These are phyloP conservation scores for Fusarium sp. DNA, from an alignment of 2,329 filamentous ascomycete genomes.

Conservation along the genomic window DNA sequence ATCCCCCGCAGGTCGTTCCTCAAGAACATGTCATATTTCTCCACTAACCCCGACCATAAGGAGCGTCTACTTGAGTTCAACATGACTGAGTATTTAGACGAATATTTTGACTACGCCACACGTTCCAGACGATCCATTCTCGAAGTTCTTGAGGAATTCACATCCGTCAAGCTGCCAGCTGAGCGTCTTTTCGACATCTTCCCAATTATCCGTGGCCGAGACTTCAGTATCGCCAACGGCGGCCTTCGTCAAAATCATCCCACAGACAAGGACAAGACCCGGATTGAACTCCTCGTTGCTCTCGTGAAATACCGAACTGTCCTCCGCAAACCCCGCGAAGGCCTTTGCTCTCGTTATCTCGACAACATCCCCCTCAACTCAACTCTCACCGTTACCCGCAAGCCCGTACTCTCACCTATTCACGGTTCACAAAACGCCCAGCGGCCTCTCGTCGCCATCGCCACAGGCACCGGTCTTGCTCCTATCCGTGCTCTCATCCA, in stretches of 20 bases:
- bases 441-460: conserved; percentile 79
- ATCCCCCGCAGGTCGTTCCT: conserved; percentile 93
- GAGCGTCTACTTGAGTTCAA: conserved; percentile 88
- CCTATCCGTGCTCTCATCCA: conserved; percentile 86
- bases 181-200: conserved; percentile 78
- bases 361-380: conserved; percentile 71
- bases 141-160: conserved; percentile 92
- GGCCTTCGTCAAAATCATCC: conserved; percentile 57
- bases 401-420: conserved; percentile 60
- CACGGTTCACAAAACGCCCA: conserved; percentile 53
- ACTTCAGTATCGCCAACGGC: conserved; percentile 92
- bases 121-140: conserved; percentile 90
- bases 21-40: conserved; percentile 80
- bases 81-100: conserved; percentile 82
- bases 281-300: conserved; percentile 81
- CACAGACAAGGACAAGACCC: conserved; percentile 51
- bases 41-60: conserved; percentile 77
- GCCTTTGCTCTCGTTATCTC: conserved; percentile 91
- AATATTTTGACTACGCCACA: conserved; percentile 96
- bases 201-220: conserved; percentile 85
- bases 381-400: conserved; percentile 70
- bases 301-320: conserved; percentile 93
- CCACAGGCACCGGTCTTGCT: conserved; percentile 87
- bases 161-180: conserved; percentile 84
- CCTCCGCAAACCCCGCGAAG: conserved; percentile 84